Conservation (phyloP, 2,329 filamentous ascomycete genomes). For the Xylaria sp. region DNA sequence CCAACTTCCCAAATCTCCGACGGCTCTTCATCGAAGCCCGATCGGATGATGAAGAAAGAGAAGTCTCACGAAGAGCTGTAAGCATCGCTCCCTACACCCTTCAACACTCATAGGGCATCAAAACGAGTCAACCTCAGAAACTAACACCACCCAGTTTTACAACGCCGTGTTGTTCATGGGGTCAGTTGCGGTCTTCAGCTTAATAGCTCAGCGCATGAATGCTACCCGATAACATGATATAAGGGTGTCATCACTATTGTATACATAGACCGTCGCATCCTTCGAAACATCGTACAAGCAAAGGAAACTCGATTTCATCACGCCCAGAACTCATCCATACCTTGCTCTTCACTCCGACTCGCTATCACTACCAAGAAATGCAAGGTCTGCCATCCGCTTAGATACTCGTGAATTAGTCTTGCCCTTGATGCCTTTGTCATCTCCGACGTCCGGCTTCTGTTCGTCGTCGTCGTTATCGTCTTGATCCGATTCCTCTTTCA, state of each 20-base stretch:
- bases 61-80: slow-evolving; percentile 93
- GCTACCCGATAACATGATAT: slow-evolving; percentile 48
- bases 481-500: slow-evolving; percentile 55
- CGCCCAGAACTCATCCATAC: neutral
- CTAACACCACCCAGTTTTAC: slow-evolving; percentile 78
- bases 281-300: slow-evolving; percentile 17
- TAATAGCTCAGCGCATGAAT: slow-evolving; percentile 89
- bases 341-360: slow-evolving; percentile 65
- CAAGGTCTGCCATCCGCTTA: slow-evolving; percentile 64
- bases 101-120: slow-evolving; percentile 10
- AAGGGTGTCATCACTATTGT: neutral
- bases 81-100: slow-evolving; percentile 50
- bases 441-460: slow-evolving; percentile 49
- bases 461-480: slow-evolving; percentile 47
- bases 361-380: slow-evolving; percentile 76
- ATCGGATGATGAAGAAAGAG: slow-evolving; percentile 92
- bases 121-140: slow-evolving; percentile 9
- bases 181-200: slow-evolving; percentile 91
- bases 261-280: slow-evolving; percentile 7
- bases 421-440: slow-evolving; percentile 47
- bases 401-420: slow-evolving; percentile 53
- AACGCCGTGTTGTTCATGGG: slow-evolving; percentile 97
- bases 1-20: slow-evolving; percentile 91
- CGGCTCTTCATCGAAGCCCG: slow-evolving; percentile 95
- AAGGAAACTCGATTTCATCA: slow-evolving; percentile 4